Base-by-base conservation (phyloP, 768 basidiomycete species). In the Hemileccinum rubropunctum region DNA sequence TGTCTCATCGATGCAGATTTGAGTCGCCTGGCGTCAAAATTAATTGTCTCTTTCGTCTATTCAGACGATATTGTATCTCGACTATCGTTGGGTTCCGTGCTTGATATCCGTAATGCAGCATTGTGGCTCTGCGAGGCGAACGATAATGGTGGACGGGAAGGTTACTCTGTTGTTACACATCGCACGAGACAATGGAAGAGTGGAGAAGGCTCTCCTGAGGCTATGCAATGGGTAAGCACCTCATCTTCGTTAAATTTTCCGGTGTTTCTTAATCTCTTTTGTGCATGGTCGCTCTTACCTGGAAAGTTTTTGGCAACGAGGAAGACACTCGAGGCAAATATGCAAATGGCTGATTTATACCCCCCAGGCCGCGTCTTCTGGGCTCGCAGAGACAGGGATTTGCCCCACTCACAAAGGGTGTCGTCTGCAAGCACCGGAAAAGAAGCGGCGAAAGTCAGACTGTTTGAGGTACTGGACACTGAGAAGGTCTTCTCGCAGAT, bases 241-340 rank as follows among this genome's bases (percentile, higher is more conserved):
- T 20, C 30, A n/a, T 8, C 17, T 12, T 23, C 39, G 8, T 12
- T 11, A 11, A 3, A 33, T 15, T 42, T 21, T 3, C 35, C 17
- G 26, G 15, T 14, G 1, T 42, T 45, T 53, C 23, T 36, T n/a
- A 45, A 14, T 15, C 14, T 42, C 23, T 33, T 45, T 42, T 11
- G 10, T 15, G 28, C 34, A 17, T 28, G 17, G 20, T 34, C 3
- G 32, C 26, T 26, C 21, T 44, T 46, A 8, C 38, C 28, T 39
- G 36, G 20, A 41, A 48, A 91, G 90, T 89, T 92, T 60, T 72
- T 91, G 34, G 79, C 88, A 0, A 78, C 87, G 50, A 81, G 90
- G 39, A 91, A 88, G 73, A 91, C 89, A 3, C 76, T 92, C 0
- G 88, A 91, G 64, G 89, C 88, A 39, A 90, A 88, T 51, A 91